Evolutionary conservation across 257 asterid species (phyloP).

Genomic region (Solanum piurae): DNA sequence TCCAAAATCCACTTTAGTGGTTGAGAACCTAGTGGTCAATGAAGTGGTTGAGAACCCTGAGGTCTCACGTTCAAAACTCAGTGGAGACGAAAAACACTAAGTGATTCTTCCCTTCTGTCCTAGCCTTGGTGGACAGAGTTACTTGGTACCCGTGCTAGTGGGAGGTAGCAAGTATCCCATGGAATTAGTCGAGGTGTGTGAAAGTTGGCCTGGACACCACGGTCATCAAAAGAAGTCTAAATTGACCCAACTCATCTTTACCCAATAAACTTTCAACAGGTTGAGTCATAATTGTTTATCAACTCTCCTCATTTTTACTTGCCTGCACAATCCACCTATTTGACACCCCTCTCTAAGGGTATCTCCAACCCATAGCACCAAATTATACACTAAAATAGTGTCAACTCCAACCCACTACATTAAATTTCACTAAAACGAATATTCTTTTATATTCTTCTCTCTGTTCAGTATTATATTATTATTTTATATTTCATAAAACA

Average conservation of each 20-base stretch:
- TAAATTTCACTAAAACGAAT: neutral
- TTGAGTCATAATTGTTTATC: neutral
- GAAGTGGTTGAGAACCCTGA: too few species aligned
- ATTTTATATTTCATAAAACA: too few species aligned
- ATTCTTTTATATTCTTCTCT: neutral
- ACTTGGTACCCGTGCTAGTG: neutral
- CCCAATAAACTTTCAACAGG: neutral
- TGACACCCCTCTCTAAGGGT: neutral
- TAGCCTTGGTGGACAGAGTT: neutral
- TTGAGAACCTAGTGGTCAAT: too few species aligned
- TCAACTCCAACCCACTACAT: neutral
- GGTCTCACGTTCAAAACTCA: neutral
- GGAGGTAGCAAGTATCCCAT: neutral
- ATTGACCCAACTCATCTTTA: neutral
- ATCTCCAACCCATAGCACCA: neutral
- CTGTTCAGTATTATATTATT: neutral
- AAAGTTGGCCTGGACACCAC: neutral
- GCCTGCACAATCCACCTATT: neutral
- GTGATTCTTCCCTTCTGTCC: neutral
- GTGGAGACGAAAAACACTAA: neutral
- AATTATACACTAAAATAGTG: neutral
- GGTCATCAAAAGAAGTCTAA: neutral
- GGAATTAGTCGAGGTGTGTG: neutral
- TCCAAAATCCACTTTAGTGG: too few species aligned
- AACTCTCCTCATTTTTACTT: neutral